Conservation (phyloP, 2,329 filamentous ascomycete genomes). For the Helotiales sp. region DNA sequence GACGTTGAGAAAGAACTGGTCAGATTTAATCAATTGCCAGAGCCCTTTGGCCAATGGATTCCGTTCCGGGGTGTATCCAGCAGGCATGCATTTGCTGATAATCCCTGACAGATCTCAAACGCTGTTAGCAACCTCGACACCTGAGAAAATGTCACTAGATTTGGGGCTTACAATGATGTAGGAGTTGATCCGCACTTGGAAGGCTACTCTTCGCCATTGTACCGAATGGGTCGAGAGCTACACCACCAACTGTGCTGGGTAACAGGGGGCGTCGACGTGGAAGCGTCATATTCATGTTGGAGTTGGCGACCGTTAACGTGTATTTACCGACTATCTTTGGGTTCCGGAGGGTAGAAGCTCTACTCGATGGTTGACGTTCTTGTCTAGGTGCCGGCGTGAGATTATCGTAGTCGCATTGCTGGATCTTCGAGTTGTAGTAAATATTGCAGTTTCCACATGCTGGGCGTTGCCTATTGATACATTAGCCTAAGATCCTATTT, state of each 20-base stretch:
- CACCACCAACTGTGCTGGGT: neutral
- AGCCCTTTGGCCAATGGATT: neutral
- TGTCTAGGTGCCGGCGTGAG: neutral
- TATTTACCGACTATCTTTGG: neutral
- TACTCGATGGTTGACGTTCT: neutral
- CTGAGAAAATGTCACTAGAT: neutral
- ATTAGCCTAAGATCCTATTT: too few relatives aligned
- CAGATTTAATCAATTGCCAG: constrained; percentile 4
- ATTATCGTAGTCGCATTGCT: constrained; percentile 1
- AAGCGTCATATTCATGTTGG: neutral
- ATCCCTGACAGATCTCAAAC: constrained; percentile 3
- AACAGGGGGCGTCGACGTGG: neutral
- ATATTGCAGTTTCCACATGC: constrained; percentile 8
- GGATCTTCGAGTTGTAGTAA: constrained; percentile 3
- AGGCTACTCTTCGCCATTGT: constrained; percentile 1
- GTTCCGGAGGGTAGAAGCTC: neutral
- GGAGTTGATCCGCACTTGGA: constrained; percentile 1
- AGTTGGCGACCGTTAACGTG: neutral
- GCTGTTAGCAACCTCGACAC: neutral
- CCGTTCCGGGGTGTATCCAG: neutral
- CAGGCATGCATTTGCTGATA: constrained; percentile 5
- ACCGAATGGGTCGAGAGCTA: constrained; percentile 4
- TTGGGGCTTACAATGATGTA: constrained; percentile 8
- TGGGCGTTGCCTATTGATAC: too few relatives aligned
- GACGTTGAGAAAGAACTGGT: neutral